Evolutionary conservation across 2,329 filamentous ascomycete genomes (phyloP).

Genomic region (Pseudocercospora vitis): DNA sequence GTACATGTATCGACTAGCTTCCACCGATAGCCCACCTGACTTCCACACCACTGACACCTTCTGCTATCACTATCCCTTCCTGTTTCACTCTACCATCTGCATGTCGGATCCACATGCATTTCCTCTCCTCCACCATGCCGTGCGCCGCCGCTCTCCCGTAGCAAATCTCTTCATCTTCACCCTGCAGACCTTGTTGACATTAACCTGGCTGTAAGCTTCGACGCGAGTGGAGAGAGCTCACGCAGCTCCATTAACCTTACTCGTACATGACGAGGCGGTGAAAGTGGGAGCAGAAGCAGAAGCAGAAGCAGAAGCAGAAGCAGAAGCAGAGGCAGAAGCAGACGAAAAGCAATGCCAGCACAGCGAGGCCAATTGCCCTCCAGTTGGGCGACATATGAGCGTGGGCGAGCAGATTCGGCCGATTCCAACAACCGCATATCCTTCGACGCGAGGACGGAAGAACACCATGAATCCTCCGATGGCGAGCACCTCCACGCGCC

Average conservation of each 20-base stretch:
- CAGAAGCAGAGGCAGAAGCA: no score
- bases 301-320: no score
- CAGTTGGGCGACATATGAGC: constrained; percentile 49
- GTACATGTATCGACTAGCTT: constrained; percentile 1
- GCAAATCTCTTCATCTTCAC: constrained; percentile 12
- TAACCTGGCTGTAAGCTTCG: constrained; percentile 5
- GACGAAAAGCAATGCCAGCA: constrained; percentile 34
- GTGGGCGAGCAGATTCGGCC: constrained; percentile 43
- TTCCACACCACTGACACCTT: neutral
- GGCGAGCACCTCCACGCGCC: constrained; percentile 20
- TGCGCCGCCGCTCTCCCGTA: constrained; percentile 4
- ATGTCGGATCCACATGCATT: constrained; percentile 4
- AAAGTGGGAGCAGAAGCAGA: neutral
- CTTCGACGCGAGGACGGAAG: constrained; percentile 33
- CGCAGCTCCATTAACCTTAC: constrained; percentile 17
- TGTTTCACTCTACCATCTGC: no score
- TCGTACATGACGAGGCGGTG: neutral
- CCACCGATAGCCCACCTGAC: neutral
- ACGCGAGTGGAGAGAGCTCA: constrained; percentile 18
- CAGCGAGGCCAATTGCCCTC: constrained; percentile 40
- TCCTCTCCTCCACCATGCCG: no score
- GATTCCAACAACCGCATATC: constrained; percentile 39
- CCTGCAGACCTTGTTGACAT: neutral
- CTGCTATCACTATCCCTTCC: constrained; percentile 1
- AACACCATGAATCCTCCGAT: constrained; percentile 25